These are phyloP conservation scores for Hibiscus syriacus DNA, from an alignment of 345 rosid genomes.

Conservation along the genomic window DNA sequence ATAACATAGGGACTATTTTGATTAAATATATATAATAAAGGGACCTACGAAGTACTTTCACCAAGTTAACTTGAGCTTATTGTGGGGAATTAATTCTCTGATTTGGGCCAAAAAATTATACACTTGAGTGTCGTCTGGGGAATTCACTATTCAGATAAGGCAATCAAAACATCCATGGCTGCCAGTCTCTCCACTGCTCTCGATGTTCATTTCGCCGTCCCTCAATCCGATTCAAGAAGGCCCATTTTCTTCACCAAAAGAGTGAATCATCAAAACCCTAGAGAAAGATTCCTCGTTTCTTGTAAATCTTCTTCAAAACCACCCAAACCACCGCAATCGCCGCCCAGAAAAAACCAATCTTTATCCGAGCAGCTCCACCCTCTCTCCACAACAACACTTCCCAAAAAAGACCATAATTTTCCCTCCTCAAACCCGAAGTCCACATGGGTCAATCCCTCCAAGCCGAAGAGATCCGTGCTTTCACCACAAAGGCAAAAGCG, in stretches of 20 bases:
- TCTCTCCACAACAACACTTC: slow-evolving; percentile 59
- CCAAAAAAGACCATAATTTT: slow-evolving; percentile 23
- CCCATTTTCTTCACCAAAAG: slow-evolving; percentile 25
- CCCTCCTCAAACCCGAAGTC: slow-evolving; percentile 67
- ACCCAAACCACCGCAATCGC: slow-evolving; percentile 24
- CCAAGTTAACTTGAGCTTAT: too few relatives aligned
- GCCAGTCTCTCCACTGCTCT: slow-evolving; percentile 48
- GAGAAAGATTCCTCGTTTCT: slow-evolving; percentile 31
- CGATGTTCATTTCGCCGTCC: slow-evolving; percentile 39
- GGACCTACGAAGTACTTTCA: too few relatives aligned
- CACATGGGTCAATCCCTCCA: slow-evolving; percentile 76
- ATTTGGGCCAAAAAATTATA: too few relatives aligned
- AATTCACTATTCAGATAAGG: slow-evolving; percentile 28
- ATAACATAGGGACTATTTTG: too few relatives aligned
- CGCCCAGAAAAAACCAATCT: slow-evolving; percentile 42
- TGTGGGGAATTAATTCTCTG: too few relatives aligned
- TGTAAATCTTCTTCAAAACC: slow-evolving; percentile 33
- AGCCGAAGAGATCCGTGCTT: slow-evolving; percentile 78
- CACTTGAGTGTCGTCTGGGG: not conserved
- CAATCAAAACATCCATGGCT: slow-evolving; percentile 32
- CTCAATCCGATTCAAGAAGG: slow-evolving; percentile 32
- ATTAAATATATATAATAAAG: too few relatives aligned
- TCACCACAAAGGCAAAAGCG: slow-evolving; percentile 74
- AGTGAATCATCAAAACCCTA: not conserved
- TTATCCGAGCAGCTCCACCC: slow-evolving; percentile 82